Evolutionary conservation across 768 basidiomycete genomes (phyloP), one percentile per base, ranked within the genome.

Genomic region (Leccinum subtestaceum): DNA sequence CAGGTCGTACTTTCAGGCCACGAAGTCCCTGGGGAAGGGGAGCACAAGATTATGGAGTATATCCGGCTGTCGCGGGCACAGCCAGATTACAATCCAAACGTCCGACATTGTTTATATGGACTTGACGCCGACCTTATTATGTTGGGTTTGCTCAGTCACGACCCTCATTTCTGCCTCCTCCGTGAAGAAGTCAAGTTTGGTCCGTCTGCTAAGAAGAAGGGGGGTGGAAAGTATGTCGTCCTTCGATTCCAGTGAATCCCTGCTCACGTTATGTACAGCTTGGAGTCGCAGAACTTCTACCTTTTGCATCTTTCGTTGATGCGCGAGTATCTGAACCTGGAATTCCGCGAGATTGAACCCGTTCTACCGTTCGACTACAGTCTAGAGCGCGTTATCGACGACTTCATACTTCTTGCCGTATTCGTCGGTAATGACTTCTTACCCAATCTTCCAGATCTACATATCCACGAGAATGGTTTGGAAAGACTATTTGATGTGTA

Each of bases 1-100:
- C 81, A 94, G 68, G 94, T 98, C 21, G 91, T 99, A 40, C 80
- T 99, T 38, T 96, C 93, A 29, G 97, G 97, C 11, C 95, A 98
- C 73, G 96, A 99, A 67, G 95, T 98, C 3, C 97, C 97, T 0
- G 97, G 97, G 64, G 97, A 99, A 75, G 97, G 97, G 60, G 97
- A 99, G 72, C 97, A 99, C 84, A 99, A 99, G 81, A 95, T 99
- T 65, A 98, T 98, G 91, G 97, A 98, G 72, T 99, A 95, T 75
- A 98, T 99, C 71, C 89, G 97, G 40, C 76, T 94, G 60, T 88
- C 90, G 54, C 90, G 95, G 65, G 95, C 97, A 31, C 97, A 98
- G 73, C 92, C 91, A 8, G 89, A 93, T 72, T 95, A 98, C 78
- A 90, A 97, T 75, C 93, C 96, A 4, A 98, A 98, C 74, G 84